Evolutionary conservation across 116 monocot genomes (phyloP).

Genomic region (Papilionanthe hybrid): DNA sequence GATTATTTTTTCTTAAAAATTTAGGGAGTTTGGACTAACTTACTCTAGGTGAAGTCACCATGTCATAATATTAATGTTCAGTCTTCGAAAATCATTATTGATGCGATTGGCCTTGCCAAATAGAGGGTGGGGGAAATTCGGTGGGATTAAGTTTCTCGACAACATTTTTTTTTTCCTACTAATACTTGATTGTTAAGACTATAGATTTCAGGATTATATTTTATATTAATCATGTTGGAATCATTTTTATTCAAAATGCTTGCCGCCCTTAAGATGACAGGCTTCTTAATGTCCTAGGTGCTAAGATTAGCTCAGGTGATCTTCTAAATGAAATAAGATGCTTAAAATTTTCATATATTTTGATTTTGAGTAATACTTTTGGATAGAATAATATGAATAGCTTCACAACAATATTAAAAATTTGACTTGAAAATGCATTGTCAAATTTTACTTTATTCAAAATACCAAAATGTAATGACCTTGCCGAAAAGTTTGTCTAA

Average conservation of each 20-base stretch:
- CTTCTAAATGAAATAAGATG: neutral
- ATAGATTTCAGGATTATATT: neutral
- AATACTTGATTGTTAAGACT: neutral
- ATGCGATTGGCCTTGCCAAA: neutral
- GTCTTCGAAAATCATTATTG: neutral
- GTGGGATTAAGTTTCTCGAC: neutral
- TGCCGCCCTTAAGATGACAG: neutral
- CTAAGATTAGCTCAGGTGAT: neutral
- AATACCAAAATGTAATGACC: too few species aligned
- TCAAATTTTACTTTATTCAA: too few species aligned
- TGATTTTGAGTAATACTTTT: neutral
- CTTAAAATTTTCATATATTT: neutral
- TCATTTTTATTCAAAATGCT: neutral
- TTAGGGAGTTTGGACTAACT: neutral
- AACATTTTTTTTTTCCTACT: neutral
- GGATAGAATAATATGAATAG: neutral
- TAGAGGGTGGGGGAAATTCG: neutral
- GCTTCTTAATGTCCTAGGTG: neutral
- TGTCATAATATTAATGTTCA: neutral
- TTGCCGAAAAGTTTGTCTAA: too few species aligned
- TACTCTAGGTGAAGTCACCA: neutral
- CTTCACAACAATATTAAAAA: neutral
- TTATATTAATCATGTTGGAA: neutral
- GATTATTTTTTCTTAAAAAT: neutral
- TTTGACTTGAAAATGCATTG: too few species aligned